A percentile compares a stretch with the other conserved stretches of the same genome.
Evolutionary conservation across 2,329 filamentous ascomycete species (phyloP).

Genomic region (Hypomyces rosellus): DNA sequence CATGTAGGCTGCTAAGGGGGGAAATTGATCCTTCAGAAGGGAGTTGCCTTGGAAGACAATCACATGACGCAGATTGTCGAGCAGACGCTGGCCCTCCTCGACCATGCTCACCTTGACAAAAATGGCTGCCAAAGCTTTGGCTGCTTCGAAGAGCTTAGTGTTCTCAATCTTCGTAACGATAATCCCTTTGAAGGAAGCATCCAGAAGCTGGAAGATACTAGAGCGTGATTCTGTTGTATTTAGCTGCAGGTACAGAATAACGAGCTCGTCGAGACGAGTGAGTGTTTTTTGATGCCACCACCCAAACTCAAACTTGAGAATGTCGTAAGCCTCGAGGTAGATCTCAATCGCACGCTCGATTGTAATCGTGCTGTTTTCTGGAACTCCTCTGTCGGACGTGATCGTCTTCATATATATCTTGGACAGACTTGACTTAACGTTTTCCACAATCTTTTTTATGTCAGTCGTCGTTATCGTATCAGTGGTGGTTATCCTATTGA

Average conservation of each 20-base stretch:
- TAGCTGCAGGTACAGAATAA: constrained; percentile 34
- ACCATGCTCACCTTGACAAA: constrained; percentile 37
- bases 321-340: constrained; percentile 35
- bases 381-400: constrained; percentile 24
- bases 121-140: constrained; percentile 38
- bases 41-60: constrained; percentile 33
- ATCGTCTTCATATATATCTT: constrained; percentile 38
- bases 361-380: constrained; percentile 17
- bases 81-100: constrained; percentile 34
- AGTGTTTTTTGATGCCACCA: constrained; percentile 41
- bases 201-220: constrained; percentile 33
- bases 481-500: constrained; percentile 30
- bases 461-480: constrained; percentile 32
- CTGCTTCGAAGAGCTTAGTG: constrained; percentile 37
- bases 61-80: constrained; percentile 44
- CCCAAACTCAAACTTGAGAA: constrained; percentile 37
- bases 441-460: constrained; percentile 33
- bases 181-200: constrained; percentile 34
- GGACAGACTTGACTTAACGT: constrained; percentile 30
- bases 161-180: constrained; percentile 24
- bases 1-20: constrained; percentile 17
- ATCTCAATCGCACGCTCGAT: constrained; percentile 29
- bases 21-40: no score
- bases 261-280: constrained; percentile 35
- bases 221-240: constrained; percentile 30